Evolutionary conservation across 2,329 filamentous ascomycete species (phyloP).

Genomic region (Stagonosporopsis chrysanthemi): DNA sequence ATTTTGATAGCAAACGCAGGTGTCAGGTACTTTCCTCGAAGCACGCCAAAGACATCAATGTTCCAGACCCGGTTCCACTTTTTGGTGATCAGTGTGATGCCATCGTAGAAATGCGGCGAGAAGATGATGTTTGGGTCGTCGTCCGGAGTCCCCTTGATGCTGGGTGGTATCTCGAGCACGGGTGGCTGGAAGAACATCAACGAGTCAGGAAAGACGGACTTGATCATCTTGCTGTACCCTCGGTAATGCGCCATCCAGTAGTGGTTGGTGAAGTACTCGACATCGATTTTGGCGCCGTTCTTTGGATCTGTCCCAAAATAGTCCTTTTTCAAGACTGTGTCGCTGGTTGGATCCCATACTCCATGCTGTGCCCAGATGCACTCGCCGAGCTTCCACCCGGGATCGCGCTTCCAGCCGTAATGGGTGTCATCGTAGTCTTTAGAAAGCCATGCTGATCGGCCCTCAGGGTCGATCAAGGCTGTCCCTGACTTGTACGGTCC

Average conservation of each 20-base stretch:
- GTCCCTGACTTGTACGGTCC: constrained; percentile 90
- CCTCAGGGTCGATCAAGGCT: constrained; percentile 84
- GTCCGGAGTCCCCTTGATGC: constrained; percentile 84
- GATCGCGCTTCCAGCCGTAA: constrained; percentile 90
- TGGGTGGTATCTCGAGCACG: constrained; percentile 88
- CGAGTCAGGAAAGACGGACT: constrained; percentile 76
- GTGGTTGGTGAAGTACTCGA: constrained; percentile 85
- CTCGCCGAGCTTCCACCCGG: constrained; percentile 89
- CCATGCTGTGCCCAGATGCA: constrained; percentile 98
- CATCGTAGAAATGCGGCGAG: constrained; percentile 95
- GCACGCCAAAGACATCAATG: constrained; percentile 89
- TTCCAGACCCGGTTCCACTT: constrained; percentile 99
- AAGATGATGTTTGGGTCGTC: constrained; percentile 92
- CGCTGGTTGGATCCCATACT: constrained; percentile 84
- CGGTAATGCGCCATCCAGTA: constrained; percentile 91
- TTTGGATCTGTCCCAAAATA: constrained; percentile 84
- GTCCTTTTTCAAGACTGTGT: constrained; percentile 80
- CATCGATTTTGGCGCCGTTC: constrained; percentile 77
- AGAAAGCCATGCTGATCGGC: constrained; percentile 83
- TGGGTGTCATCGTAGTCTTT: constrained; percentile 81
- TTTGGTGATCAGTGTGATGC: constrained; percentile 95
- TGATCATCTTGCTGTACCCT: constrained; percentile 76
- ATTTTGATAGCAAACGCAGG: constrained; percentile 93
- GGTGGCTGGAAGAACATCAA: constrained; percentile 93
- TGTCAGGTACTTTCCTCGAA: constrained; percentile 86